Evolutionary conservation across 1,284 basidiomycete genomes (phyloP).

Genomic region (Trichosporon sp.): DNA sequence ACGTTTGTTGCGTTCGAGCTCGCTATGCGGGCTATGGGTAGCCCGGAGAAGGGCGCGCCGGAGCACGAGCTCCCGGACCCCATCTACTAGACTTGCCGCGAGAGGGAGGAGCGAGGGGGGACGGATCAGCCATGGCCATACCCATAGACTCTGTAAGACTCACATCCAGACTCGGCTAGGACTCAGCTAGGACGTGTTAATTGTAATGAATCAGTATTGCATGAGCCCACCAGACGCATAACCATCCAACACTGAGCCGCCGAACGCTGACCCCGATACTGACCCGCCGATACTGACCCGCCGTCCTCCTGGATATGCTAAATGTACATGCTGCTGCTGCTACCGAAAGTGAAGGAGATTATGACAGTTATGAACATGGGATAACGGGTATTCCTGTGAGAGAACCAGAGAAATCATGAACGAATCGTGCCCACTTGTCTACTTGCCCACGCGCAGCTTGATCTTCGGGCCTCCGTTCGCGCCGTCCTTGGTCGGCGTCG

Average conservation of each 20-base stretch:
- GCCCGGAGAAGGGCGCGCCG: slow-evolving; percentile 33
- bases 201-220: neutral
- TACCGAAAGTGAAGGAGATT: neutral
- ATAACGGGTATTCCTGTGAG: neutral
- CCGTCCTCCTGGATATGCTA: neutral
- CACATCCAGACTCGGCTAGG: neutral
- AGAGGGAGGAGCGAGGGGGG: neutral
- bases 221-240: no score
- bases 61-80: slow-evolving; percentile 15
- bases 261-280: no score
- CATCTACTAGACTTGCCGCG: slow-evolving; percentile 2
- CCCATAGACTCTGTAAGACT: neutral
- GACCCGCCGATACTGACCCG: no score
- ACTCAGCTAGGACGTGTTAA: neutral
- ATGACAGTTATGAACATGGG: slow-evolving; percentile 1
- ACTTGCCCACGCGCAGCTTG: slow-evolving; percentile 18
- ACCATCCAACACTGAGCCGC: no score
- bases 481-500: neutral
- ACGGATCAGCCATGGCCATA: neutral
- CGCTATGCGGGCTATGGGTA: slow-evolving; percentile 62
- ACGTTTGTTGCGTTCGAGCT: slow-evolving; percentile 92
- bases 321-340: slow-evolving; percentile 3
- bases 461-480: slow-evolving; percentile 14
- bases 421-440: neutral
- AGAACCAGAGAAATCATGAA: neutral